Percentiles rank a stretch among this genome's conserved stretches.
Conservation (phyloP, 208 protist genomes). For the Acanthamoeba triangularis region DNA sequence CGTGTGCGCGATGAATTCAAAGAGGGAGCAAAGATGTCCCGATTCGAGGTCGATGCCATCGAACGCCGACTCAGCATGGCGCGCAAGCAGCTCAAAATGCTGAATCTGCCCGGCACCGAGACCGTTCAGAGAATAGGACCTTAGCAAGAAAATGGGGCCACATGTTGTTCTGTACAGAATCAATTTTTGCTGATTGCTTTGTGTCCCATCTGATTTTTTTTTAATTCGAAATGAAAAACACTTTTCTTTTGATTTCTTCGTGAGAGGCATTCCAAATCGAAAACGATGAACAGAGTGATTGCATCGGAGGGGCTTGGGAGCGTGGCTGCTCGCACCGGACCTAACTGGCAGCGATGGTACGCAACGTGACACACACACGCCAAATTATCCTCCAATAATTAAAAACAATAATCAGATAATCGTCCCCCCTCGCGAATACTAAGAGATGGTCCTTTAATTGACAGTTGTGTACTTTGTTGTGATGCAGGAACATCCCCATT, state of each 20-base stretch:
- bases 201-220: not conserved
- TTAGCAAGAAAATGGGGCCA: not conserved
- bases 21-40: constrained; percentile 30
- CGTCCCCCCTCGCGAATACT: not conserved
- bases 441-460: not conserved
- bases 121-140: not conserved
- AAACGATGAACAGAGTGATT: constrained; percentile 3
- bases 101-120: constrained; percentile 36
- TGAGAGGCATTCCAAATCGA: not conserved
- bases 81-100: constrained; percentile 55
- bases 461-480: not conserved
- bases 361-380: not conserved
- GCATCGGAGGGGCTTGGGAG: not conserved
- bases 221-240: not conserved
- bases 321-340: not conserved
- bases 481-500: not conserved
- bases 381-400: not conserved
- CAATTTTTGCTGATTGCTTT: not conserved
- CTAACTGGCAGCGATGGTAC: constrained; percentile 62
- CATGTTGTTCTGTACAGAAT: not conserved
- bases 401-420: not conserved
- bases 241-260: not conserved
- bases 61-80: constrained; percentile 16
- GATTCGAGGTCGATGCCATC: constrained; percentile 44
- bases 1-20: constrained; percentile 56